Evolutionary conservation across 2,329 filamentous ascomycete genomes (phyloP).

Genomic region (Cylindrodendrum hubeiense): DNA sequence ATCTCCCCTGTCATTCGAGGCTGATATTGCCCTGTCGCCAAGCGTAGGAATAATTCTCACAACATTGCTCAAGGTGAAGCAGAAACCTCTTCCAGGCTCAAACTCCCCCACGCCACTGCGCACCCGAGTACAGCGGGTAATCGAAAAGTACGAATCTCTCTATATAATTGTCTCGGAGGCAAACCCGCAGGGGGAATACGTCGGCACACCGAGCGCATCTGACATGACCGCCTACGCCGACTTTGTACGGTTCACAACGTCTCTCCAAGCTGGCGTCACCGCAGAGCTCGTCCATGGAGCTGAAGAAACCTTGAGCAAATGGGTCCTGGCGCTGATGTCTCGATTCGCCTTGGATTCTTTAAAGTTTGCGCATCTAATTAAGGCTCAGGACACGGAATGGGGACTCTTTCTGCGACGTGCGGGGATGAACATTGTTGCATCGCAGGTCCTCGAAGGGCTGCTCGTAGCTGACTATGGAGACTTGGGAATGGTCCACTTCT

Average conservation of each 20-base stretch:
- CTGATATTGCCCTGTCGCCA: conserved; percentile 80
- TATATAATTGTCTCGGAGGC: conserved; percentile 75
- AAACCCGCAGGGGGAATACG: conserved; percentile 56
- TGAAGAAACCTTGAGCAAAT: conserved; percentile 62
- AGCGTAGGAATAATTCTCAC: conserved; percentile 77
- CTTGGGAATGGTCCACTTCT: conserved; percentile 47
- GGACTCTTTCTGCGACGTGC: conserved; percentile 50
- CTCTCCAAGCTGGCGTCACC: conserved; percentile 53
- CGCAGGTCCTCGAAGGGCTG: conserved; percentile 48
- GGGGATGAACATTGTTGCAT: conserved; percentile 53
- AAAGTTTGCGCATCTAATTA: conserved; percentile 50
- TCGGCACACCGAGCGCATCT: conserved; percentile 51
- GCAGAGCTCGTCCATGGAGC: conserved; percentile 65
- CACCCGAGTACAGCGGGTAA: conserved; percentile 65
- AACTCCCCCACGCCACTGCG: conserved; percentile 61
- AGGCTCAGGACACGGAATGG: conserved; percentile 57
- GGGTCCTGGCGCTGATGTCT: conserved; percentile 66
- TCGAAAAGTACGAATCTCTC: conserved; percentile 74
- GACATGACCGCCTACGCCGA: conserved; percentile 61
- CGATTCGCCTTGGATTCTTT: conserved; percentile 52
- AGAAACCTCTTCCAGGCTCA: conserved; percentile 72
- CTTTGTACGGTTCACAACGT: conserved; percentile 63
- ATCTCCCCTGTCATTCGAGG: conserved; percentile 65
- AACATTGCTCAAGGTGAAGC: conserved; percentile 78
- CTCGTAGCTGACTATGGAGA: conserved; percentile 43